These are phyloP conservation scores for Penicillium sp. DNA, from an alignment of 2,329 filamentous ascomycete genomes.

Conservation along the genomic window DNA sequence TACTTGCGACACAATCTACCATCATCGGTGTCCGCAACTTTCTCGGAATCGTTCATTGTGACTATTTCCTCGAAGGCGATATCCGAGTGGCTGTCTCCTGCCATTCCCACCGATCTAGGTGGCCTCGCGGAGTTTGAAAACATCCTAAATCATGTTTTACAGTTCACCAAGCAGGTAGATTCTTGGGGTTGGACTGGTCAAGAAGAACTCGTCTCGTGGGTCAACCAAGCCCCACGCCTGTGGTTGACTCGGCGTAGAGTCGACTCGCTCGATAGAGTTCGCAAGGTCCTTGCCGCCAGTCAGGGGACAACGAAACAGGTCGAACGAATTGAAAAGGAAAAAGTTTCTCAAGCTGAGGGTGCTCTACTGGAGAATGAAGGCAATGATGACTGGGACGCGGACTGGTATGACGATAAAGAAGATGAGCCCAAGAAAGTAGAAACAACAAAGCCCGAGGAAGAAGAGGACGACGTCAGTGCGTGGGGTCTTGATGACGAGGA, in stretches of 20 bases:
- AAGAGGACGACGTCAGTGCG: constrained; percentile 48
- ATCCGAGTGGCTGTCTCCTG: constrained; percentile 69
- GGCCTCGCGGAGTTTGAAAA: constrained; percentile 70
- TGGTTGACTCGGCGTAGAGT: constrained; percentile 87
- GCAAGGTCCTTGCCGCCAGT: constrained; percentile 65
- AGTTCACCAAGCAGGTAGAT: constrained; percentile 64
- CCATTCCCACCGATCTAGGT: constrained; percentile 71
- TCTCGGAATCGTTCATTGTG: constrained; percentile 70
- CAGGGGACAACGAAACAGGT: constrained; percentile 68
- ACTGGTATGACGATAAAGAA: constrained; percentile 71
- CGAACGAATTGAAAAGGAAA: constrained; percentile 80
- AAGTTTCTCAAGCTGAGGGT: constrained; percentile 68
- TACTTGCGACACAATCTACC: constrained; percentile 55
- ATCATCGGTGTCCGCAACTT: constrained; percentile 45
- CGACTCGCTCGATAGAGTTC: constrained; percentile 70
- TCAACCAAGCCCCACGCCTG: constrained; percentile 71
- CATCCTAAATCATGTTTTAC: constrained; percentile 62
- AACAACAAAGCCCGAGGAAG: constrained; percentile 25
- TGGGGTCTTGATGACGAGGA: constrained; percentile 52
- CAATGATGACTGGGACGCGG: constrained; percentile 68
- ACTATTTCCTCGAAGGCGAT: constrained; percentile 67
- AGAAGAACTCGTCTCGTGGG: constrained; percentile 71
- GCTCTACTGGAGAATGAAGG: constrained; percentile 58
- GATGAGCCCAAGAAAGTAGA: constrained; percentile 27
- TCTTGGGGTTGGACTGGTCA: constrained; percentile 61